Evolutionary conservation across 441 rosid genomes (phyloP), one percentile per base, ranked within the genome.

Genomic region (Adansonia gregorii): DNA sequence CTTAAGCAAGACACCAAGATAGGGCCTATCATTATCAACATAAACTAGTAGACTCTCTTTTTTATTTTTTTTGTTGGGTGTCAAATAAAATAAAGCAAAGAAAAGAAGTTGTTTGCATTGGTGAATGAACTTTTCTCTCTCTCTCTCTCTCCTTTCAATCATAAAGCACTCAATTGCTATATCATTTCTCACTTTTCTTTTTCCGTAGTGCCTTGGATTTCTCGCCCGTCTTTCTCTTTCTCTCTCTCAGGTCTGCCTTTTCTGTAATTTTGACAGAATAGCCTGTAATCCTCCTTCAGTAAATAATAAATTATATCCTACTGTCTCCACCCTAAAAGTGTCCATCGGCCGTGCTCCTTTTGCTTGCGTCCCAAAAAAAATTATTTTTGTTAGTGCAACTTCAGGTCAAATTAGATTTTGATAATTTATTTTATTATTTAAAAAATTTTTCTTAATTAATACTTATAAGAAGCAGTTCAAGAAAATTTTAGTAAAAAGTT

Each of bases 111-210:
- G 35, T 20, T 22, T 15, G 64, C 22, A 59, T 59, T 59, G 64
- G 9, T 60, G 65, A 10, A 10, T 22, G 9, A 22, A 60, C 48
- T 52, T 54, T 70, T 52, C 17, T 56, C 22, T 56, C 48, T 20
- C 60, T 56, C 67, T 24, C 75, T 27, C 65, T 15, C 52, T 3
- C 4, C 2, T 20, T 56, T 78, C 86, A 83, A 83, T 80, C 83
- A 83, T 80, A 78, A 78, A 64, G 80, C 83, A 72, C 82, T 83
- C 86, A 73, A 83, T 83, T 74, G 81, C 86, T 58, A 80, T 74
- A 80, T 83, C 79, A 83, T 83, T 79, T 76, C 74, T 27, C 15
- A 52, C 74, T 70, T 49, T 4, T 70, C 58, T 14, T 20, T 55
- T 71, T 48, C 60, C 70, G 81, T 56, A 27, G 45, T 45, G 68